Conservation (phyloP, 108 stramenopile genomes). For the Parmales sp. region DNA sequence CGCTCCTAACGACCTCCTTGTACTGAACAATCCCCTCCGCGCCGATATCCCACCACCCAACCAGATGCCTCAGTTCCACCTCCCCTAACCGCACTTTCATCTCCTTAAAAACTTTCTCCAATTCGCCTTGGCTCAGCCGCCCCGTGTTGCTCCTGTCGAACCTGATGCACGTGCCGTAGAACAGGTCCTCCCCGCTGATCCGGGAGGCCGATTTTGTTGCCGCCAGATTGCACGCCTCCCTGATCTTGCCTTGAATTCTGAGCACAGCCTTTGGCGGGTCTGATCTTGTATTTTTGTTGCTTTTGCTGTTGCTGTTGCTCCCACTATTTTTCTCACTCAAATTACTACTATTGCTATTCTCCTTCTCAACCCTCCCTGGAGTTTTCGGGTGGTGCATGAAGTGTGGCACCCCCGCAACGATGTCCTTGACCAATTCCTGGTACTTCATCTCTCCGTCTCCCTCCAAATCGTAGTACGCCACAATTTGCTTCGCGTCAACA, state of each 20-base stretch:
- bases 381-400: conserved; percentile 7
- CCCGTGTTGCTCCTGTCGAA: background rate
- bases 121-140: background rate
- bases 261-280: no score
- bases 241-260: no score
- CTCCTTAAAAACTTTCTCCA: background rate
- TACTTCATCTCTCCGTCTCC: conserved; percentile 9
- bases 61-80: conserved; percentile 1
- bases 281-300: no score
- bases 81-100: background rate
- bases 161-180: conserved; percentile 13
- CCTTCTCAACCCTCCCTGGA: background rate
- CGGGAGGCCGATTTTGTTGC: background rate
- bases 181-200: conserved; percentile 2
- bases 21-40: background rate
- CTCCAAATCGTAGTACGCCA: conserved; percentile 10
- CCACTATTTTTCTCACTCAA: background rate
- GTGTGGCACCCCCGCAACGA: conserved; percentile 13
- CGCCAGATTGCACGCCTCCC: no score
- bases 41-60: background rate
- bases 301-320: background rate
- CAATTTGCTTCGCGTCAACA: conserved; percentile 7
- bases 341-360: no score
- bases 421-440: conserved; percentile 17
- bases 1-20: conserved; percentile 9